Base-by-base conservation (phyloP, 345 rosid species). In the Firmiana major region DNA sequence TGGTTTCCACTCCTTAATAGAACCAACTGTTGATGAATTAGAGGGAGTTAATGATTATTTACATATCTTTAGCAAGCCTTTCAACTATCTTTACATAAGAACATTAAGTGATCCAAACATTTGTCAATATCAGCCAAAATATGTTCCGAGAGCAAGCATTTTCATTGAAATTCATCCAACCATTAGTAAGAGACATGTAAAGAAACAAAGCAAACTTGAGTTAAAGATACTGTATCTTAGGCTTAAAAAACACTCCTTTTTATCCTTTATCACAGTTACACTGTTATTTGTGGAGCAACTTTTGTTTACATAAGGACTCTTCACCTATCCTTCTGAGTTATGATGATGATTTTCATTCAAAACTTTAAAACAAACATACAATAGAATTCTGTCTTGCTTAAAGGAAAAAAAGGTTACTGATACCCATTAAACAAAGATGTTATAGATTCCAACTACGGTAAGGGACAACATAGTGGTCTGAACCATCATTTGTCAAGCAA, bases 1-100 rank as follows among this genome's bases (percentile, higher is more conserved):
- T 10, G 97, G 98, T 78, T 92, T 94, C 98, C 98, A 94, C 83
- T 94, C 98, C 84, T 90, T 94, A 26, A 72, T 85, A 73, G 87
- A 79, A 73, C 91, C 89, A 76, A 77, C 88, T 85, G 88, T 86
- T 81, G 64, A 77, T 84, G 40, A 88, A 69, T 80, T 17, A 13
- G 43, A 49, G 31, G 36, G 59, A 76, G 71, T 60, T 19, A 62
- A 49, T 65, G 63, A 75, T 43, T 62, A 31, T 74, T 78, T 54
- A 51, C 57, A 59, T 74, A 77, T 53, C 60, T 81, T 79, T 31
- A 42, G 24, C 17, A 73, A 78, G 59, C 13, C 57, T 34, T 73
- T 54, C 54, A 43, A 34, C 58, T 19, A 75, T 77, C 24, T 62
- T 49, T 55, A 79, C 60, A 46, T 26, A 60, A 67, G 40, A 79